phyloP scores from a whole-genome alignment of 495 filamentous ascomycete genomes.

The Penicillium antarcticum region DNA sequence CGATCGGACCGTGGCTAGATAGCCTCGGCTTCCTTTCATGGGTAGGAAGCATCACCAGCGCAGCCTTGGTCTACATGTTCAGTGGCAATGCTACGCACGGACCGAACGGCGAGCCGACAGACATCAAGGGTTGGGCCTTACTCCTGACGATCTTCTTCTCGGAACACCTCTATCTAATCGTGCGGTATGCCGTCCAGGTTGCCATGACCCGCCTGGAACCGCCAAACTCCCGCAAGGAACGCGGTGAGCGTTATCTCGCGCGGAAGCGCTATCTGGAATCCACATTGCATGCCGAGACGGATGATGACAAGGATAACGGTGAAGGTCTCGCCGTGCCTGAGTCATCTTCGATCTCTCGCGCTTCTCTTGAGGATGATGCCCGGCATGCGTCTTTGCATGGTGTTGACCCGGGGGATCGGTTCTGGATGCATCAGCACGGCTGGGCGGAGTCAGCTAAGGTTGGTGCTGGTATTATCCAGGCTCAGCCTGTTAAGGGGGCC shows the following conservation, averaged over 20 bases:
- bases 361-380: conserved; percentile 65
- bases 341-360: conserved; percentile 36
- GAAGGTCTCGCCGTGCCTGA: conserved; percentile 11
- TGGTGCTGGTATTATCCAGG: conserved; percentile 54
- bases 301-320: conserved; percentile 23
- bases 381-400: conserved; percentile 49
- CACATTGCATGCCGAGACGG: conserved; percentile 27
- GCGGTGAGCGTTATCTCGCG: conserved; percentile 67
- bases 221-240: conserved; percentile 78
- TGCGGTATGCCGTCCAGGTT: conserved; percentile 64
- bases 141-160: conserved; percentile 81
- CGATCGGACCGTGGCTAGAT: conserved; percentile 93
- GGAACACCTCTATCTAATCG: conserved; percentile 79
- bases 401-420: conserved; percentile 57
- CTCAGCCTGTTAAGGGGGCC: conserved; percentile 35
- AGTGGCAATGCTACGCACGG: conserved; percentile 55
- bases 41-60: conserved; percentile 82
- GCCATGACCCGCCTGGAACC: conserved; percentile 78
- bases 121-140: conserved; percentile 76
- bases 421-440: conserved; percentile 67
- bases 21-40: conserved; percentile 84
- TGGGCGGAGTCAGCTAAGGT: conserved; percentile 58
- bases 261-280: conserved; percentile 67
- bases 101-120: conserved; percentile 51
- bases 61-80: conserved; percentile 87